phyloP scores from a whole-genome alignment of 2,329 filamentous ascomycete species.

The Gaeumannomyces tritici region DNA sequence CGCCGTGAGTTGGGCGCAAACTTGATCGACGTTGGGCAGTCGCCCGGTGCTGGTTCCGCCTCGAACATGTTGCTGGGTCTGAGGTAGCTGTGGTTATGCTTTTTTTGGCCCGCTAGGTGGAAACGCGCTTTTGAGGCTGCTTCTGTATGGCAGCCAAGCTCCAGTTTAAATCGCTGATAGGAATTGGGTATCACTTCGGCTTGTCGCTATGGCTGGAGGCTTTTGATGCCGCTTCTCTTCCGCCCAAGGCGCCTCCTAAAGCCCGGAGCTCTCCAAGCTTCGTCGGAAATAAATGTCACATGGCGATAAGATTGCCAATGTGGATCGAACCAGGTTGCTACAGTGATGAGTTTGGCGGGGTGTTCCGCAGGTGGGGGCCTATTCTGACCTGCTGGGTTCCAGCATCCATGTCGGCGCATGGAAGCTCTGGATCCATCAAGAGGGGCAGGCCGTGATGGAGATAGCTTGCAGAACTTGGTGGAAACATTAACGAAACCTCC shows the following conservation, averaged over 20 bases:
- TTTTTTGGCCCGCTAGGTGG: background rate
- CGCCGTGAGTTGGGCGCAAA: constrained; percentile 73
- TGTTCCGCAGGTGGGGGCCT: background rate
- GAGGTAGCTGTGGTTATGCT: background rate
- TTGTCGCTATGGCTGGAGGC: background rate
- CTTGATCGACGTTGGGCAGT: constrained; percentile 77
- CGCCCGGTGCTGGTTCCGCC: constrained; percentile 69
- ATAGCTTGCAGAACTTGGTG: background rate
- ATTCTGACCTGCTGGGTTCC: background rate
- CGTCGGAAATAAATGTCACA: background rate
- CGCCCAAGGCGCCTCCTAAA: background rate
- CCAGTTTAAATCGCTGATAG: background rate
- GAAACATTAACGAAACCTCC: background rate
- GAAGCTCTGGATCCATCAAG: too few species aligned
- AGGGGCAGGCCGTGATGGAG: background rate
- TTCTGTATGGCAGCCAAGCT: background rate
- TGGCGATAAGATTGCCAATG: background rate
- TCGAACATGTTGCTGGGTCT: constrained; percentile 41
- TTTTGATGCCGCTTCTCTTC: background rate
- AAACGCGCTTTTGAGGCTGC: background rate
- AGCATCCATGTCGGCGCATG: background rate
- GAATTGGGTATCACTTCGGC: background rate
- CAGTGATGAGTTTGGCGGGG: background rate
- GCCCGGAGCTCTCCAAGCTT: background rate
- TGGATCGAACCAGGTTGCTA: background rate